These are phyloP conservation scores for Micromonas pusilla DNA, from an alignment of 139 green algal species.

Conservation along the genomic window DNA sequence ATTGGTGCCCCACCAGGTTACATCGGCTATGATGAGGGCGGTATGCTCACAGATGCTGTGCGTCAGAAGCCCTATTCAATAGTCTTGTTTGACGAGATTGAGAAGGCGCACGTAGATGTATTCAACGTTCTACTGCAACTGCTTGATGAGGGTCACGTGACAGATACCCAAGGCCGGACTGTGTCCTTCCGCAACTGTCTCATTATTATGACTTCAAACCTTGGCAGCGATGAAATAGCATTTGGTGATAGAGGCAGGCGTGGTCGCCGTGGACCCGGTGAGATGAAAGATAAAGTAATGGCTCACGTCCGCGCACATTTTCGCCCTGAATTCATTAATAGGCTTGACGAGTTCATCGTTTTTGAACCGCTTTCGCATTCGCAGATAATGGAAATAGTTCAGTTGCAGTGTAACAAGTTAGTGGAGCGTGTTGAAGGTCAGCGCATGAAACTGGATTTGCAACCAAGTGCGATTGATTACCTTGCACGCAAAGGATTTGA, in stretches of 20 bases:
- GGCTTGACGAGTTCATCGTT: slow-evolving; percentile 94
- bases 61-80: slow-evolving; percentile 51
- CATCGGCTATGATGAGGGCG: slow-evolving; percentile 59
- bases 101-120: slow-evolving; percentile 72
- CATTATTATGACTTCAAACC: slow-evolving; percentile 93
- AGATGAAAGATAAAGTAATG: slow-evolving; percentile 41
- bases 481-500: slow-evolving; percentile 80
- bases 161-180: slow-evolving; percentile 73
- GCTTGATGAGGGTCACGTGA: slow-evolving; percentile 72
- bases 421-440: slow-evolving; percentile 64
- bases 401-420: slow-evolving; percentile 54
- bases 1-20: slow-evolving; percentile 69
- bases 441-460: slow-evolving; percentile 69
- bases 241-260: background rate
- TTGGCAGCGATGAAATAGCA: slow-evolving; percentile 69
- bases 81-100: slow-evolving; percentile 66
- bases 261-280: background rate
- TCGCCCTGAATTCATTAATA: slow-evolving; percentile 94
- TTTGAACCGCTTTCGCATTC: slow-evolving; percentile 72
- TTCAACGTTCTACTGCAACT: slow-evolving; percentile 83
- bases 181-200: slow-evolving; percentile 88
- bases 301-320: slow-evolving; percentile 71
- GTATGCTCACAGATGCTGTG: slow-evolving; percentile 77
- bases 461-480: slow-evolving; percentile 64
- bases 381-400: slow-evolving; percentile 81